These are phyloP conservation scores for Centaurea solstitialis DNA, from an alignment of 129 eudicot genomes.

Conservation along the genomic window DNA sequence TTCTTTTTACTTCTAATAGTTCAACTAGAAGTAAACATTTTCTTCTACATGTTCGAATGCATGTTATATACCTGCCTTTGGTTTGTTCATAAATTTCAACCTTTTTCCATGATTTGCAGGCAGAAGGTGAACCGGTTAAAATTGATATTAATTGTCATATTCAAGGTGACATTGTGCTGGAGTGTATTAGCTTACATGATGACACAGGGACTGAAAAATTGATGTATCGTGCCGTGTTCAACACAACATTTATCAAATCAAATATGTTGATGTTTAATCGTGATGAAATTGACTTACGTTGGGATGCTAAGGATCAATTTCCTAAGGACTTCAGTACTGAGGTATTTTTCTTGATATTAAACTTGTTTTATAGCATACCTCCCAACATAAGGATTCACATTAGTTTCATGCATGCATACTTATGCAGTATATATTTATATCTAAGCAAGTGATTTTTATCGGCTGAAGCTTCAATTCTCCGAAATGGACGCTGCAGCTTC, in stretches of 20 bases:
- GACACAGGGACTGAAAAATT: constrained; percentile 71
- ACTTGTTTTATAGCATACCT: background rate
- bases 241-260: constrained; percentile 88
- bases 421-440: background rate
- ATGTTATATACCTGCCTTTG: constrained; percentile 2
- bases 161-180: constrained; percentile 95
- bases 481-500: constrained; percentile 83
- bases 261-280: constrained; percentile 80
- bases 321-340: constrained; percentile 88
- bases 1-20: background rate
- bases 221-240: constrained; percentile 86
- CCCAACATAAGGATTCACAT: background rate
- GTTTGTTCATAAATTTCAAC: background rate
- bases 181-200: constrained; percentile 79
- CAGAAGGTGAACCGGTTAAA: constrained; percentile 76
- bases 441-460: constrained; percentile 7
- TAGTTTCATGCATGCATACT: constrained; percentile 2
- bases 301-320: constrained; percentile 82
- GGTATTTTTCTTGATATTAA: constrained; percentile 43
- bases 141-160: constrained; percentile 82
- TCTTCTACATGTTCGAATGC: background rate
- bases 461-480: constrained; percentile 86
- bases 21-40: background rate
- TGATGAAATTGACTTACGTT: constrained; percentile 75
- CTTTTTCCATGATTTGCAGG: constrained; percentile 45